Conservation (phyloP, 345 rosid species). For the Syzygium aromaticum region DNA sequence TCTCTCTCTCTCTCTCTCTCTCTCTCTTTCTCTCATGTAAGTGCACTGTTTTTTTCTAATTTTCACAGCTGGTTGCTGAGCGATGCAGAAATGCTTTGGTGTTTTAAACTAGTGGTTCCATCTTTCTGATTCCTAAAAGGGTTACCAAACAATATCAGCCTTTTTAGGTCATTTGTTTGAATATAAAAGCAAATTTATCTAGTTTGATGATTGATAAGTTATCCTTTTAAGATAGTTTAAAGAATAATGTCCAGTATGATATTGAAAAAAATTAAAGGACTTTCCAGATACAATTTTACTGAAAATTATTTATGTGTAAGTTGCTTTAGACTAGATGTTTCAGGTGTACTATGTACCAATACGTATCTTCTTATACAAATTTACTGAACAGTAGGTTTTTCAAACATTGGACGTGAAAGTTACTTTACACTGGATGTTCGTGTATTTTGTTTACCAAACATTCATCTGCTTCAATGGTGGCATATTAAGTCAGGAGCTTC, state of each 20-base stretch:
- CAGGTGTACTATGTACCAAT: background rate
- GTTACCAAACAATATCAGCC: background rate
- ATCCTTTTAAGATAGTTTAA: background rate
- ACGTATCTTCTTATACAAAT: background rate
- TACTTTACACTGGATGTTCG: background rate
- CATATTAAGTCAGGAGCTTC: background rate
- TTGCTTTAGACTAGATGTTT: background rate
- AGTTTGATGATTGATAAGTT: background rate
- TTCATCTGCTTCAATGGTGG: background rate
- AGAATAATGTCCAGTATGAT: background rate
- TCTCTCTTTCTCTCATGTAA: background rate
- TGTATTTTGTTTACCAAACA: background rate
- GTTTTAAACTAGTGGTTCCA: background rate
- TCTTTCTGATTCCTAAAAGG: background rate
- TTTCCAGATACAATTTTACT: background rate
- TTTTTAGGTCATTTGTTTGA: background rate
- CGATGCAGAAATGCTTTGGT: background rate
- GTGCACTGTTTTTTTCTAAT: background rate
- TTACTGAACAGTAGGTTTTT: background rate
- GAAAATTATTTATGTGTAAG: background rate
- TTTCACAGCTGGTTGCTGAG: background rate
- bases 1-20: background rate
- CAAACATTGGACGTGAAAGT: background rate
- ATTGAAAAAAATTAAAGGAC: background rate
- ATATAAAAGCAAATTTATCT: background rate